These are phyloP conservation scores for Trichoderma arundinaceum DNA, from an alignment of 2,329 filamentous ascomycete species.

Conservation along the genomic window DNA sequence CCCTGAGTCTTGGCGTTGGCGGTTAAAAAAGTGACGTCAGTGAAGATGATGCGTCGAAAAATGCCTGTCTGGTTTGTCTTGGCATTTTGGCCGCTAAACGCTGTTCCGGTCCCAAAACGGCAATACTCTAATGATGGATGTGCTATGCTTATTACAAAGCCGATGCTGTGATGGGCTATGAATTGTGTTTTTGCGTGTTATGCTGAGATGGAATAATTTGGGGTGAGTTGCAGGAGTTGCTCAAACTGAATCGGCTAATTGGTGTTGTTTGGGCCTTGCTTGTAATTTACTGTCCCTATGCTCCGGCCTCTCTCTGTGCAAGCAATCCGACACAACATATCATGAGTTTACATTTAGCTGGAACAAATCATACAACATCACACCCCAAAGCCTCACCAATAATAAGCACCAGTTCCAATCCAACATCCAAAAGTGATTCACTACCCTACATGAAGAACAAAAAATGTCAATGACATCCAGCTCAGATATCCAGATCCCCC, in stretches of 20 bases:
- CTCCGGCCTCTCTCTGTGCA: too few species aligned
- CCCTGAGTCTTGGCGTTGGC: too few species aligned
- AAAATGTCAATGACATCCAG: too few species aligned
- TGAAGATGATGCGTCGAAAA: neutral
- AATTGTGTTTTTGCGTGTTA: too few species aligned
- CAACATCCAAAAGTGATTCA: too few species aligned
- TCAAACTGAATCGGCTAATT: neutral
- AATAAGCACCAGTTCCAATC: too few species aligned
- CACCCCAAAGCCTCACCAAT: neutral
- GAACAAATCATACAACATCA: neutral
- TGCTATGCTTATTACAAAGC: neutral
- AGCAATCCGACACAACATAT: neutral
- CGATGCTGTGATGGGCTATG: neutral
- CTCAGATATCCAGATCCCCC: too few species aligned
- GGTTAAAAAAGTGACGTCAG: constrained; percentile 18
- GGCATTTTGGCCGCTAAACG: constrained; percentile 6
- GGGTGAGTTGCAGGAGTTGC: neutral
- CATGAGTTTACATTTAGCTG: neutral
- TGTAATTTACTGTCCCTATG: too few species aligned
- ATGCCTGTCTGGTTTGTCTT: constrained; percentile 10
- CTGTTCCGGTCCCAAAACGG: constrained; percentile 9
- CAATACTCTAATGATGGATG: neutral
- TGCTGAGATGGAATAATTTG: too few species aligned
- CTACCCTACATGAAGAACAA: too few species aligned
- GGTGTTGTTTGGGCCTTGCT: neutral